Conservation (phyloP, 2,329 filamentous ascomycete species). For the Stenocarpella maydis region DNA sequence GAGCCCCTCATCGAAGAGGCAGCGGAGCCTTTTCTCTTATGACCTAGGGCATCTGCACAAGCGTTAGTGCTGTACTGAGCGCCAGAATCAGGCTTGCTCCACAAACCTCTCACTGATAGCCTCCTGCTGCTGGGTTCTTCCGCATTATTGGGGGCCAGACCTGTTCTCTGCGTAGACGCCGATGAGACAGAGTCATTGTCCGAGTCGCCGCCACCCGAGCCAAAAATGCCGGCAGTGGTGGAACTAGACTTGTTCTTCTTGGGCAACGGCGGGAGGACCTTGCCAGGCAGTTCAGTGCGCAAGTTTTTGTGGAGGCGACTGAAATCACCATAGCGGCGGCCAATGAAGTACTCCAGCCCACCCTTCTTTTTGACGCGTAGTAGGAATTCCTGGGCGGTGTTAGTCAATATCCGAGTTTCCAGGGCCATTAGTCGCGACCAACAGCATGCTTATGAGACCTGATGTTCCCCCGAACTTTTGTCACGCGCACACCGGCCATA, state of each 20-base stretch:
- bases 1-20: constrained; percentile 48
- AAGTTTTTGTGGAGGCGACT: constrained; percentile 79
- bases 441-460: constrained; percentile 91
- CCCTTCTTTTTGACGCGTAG: constrained; percentile 83
- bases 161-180: constrained; percentile 70
- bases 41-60: constrained; percentile 39
- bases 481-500: constrained; percentile 85
- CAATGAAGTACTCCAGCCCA: constrained; percentile 80
- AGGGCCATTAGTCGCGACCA: constrained; percentile 47
- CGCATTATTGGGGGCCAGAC: constrained; percentile 36
- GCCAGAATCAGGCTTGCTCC: constrained; percentile 5
- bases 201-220: constrained; percentile 68
- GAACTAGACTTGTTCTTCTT: constrained; percentile 89
- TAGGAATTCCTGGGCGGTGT: constrained; percentile 76
- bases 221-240: constrained; percentile 53
- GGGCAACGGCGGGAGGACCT: constrained; percentile 84
- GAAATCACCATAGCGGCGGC: constrained; percentile 90
- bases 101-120: constrained; percentile 53
- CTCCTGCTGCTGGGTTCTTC: constrained; percentile 45
- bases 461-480: constrained; percentile 83
- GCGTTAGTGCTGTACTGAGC: neutral
- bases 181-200: constrained; percentile 85
- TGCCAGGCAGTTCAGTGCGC: constrained; percentile 87
- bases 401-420: constrained; percentile 26
- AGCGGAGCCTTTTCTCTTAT: constrained; percentile 49